Base-by-base conservation (phyloP, 352 stramenopile species). In the Globisporangium abappressorium region DNA sequence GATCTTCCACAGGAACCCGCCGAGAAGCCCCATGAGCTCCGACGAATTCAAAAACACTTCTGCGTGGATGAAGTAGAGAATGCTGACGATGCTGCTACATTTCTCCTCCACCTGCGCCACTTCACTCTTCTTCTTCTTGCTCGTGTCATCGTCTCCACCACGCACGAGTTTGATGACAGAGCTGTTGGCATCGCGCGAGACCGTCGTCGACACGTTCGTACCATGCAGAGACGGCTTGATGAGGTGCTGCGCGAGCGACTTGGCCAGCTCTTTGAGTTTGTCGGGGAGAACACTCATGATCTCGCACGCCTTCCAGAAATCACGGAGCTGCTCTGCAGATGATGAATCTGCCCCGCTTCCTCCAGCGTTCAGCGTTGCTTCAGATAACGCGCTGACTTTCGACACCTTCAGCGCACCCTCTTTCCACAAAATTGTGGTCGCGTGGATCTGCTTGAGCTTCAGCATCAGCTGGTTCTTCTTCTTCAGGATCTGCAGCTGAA, bases 1-100 rank as follows among this genome's bases (percentile, higher is more conserved):
- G 47, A 85, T 83, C 53, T 87, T 93, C 83, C 85, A 93, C 49
- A 93, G 66, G 5, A 87, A 72, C 15, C 81, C 81, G 22, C 74
- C 72, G 28, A 89, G 72, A 41, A 70, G 74, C 18, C 74, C 66
- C 81, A 91, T 91, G 24, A 91, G 67, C 59, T 82, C 73, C 0
- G 66, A 46, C 34, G 78, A 77, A 6, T 74, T 55, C 2, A 49
- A 65, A 64, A 93, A 79, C 38, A 93, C 58, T 46, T 90, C 80
- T 1, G 71, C 24, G 57, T 90, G 70, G 33, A 91, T 54, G 28
- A 91, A 93, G 28, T 74, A 66, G n/a, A 93, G 71, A 6, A 87
- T 65, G 11, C 24, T 67, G 22, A 90, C 74, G 54, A 90, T 73
- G 58, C 79, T 80, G 12, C 66, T 64, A 60, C 69, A 87, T 36